Percentiles rank a stretch among this genome's conserved stretches.
Evolutionary conservation across 164 flowering plant species (phyloP).

Genomic region (Taxillus chinensis): DNA sequence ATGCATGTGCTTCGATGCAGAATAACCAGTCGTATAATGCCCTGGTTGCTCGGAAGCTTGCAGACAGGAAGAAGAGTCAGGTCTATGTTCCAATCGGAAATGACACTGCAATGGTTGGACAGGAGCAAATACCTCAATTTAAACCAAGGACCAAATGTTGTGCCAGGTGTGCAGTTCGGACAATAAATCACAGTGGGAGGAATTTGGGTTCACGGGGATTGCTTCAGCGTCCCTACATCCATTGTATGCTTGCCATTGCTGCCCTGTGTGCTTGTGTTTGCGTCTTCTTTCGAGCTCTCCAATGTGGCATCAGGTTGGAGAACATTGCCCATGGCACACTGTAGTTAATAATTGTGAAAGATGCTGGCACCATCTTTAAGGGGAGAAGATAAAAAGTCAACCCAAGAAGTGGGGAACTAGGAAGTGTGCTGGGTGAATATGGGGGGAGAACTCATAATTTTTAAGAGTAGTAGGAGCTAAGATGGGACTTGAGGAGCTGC

Average conservation of each 20-base stretch:
- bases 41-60: constrained; percentile 57
- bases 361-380: too few species aligned
- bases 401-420: neutral
- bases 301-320: constrained; percentile 65
- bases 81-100: constrained; percentile 40
- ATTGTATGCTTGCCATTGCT: constrained; percentile 75
- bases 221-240: constrained; percentile 62
- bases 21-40: constrained; percentile 56
- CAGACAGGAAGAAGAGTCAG: constrained; percentile 45
- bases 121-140: constrained; percentile 7
- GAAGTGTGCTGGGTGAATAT: neutral
- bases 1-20: constrained; percentile 58
- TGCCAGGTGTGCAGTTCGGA: constrained; percentile 34
- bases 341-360: constrained; percentile 8
- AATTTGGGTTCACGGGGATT: constrained; percentile 42
- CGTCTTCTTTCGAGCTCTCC: constrained; percentile 52
- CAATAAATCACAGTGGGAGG: constrained; percentile 20
- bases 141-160: constrained; percentile 28
- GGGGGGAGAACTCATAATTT: too few species aligned
- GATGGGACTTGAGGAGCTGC: too few species aligned
- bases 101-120: constrained; percentile 17
- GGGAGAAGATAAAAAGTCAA: neutral
- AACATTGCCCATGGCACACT: constrained; percentile 40
- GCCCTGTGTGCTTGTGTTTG: constrained; percentile 91
- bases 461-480: too few species aligned